Conservation (phyloP, 129 eudicot species). For the Artemisia annua region DNA sequence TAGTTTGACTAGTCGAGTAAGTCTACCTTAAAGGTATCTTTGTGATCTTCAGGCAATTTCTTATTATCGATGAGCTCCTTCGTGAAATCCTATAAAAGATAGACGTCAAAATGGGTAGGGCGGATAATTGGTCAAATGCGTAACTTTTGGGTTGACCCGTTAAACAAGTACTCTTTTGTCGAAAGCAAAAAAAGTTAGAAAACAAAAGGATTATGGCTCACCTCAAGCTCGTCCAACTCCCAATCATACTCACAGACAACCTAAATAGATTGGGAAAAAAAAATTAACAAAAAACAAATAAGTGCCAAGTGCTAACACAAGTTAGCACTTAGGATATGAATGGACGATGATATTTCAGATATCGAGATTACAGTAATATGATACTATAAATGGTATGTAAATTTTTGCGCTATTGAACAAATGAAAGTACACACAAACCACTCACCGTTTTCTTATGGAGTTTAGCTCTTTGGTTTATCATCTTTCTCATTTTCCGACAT, state of each 20-base stretch:
- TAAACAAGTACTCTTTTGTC: too few relatives aligned
- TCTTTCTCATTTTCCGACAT: background rate
- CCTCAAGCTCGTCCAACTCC: slow-evolving; percentile 92
- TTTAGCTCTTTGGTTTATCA: too few relatives aligned
- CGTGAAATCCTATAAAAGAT: slow-evolving; percentile 57
- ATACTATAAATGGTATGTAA: too few relatives aligned
- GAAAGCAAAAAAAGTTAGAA: background rate
- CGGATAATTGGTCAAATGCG: too few relatives aligned
- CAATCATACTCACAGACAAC: slow-evolving; percentile 76
- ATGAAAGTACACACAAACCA: too few relatives aligned
- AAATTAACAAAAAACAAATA: too few relatives aligned
- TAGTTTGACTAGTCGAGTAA: background rate
- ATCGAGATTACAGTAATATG: background rate
- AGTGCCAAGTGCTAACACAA: background rate
- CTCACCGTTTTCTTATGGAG: too few relatives aligned
- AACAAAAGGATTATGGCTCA: slow-evolving; percentile 20
- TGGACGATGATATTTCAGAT: background rate
- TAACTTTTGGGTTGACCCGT: too few relatives aligned
- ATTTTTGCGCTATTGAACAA: too few relatives aligned
- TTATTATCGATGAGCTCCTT: slow-evolving; percentile 61
- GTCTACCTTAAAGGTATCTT: slow-evolving; percentile 76
- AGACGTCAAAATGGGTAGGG: too few relatives aligned
- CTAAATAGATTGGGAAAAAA: slow-evolving; percentile 28
- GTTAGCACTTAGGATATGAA: background rate
- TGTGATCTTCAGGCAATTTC: slow-evolving; percentile 66